Evolutionary conservation across 2,329 filamentous ascomycete species (phyloP).

Genomic region (Stagonosporopsis vannaccii): DNA sequence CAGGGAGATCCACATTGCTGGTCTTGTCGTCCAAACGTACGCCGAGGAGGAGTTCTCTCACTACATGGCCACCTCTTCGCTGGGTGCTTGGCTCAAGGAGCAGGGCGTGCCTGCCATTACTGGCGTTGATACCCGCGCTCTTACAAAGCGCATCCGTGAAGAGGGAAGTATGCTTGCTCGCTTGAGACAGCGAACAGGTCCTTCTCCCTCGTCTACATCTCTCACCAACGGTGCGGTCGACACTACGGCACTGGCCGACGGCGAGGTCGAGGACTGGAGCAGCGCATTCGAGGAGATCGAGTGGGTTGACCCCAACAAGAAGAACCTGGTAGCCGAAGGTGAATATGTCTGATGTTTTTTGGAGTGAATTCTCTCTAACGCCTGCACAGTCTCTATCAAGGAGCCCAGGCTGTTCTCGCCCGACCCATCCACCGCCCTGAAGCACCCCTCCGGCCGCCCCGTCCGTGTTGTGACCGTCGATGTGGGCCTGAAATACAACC

Average conservation of each 20-base stretch:
- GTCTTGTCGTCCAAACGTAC: slow-evolving; percentile 89
- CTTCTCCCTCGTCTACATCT: slow-evolving; percentile 28
- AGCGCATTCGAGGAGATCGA: slow-evolving; percentile 77
- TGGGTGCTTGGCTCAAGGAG: slow-evolving; percentile 96
- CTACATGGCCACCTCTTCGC: slow-evolving; percentile 86
- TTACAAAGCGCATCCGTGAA: slow-evolving; percentile 93
- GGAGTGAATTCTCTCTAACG: slow-evolving; percentile 29
- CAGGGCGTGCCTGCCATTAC: slow-evolving; percentile 93
- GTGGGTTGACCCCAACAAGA: slow-evolving; percentile 90
- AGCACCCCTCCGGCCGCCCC: slow-evolving; percentile 86
- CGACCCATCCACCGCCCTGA: slow-evolving; percentile 72
- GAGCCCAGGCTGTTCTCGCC: slow-evolving; percentile 86
- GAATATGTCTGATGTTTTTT: slow-evolving; percentile 51
- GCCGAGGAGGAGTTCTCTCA: slow-evolving; percentile 95
- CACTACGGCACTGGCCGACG: slow-evolving; percentile 44
- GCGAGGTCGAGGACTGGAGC: slow-evolving; percentile 52
- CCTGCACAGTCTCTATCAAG: slow-evolving; percentile 80
- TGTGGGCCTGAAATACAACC: slow-evolving; percentile 98
- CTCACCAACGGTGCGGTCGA: slow-evolving; percentile 51
- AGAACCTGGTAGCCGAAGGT: slow-evolving; percentile 95
- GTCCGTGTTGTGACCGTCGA: slow-evolving; percentile 92
- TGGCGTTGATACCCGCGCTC: slow-evolving; percentile 88
- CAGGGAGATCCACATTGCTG: slow-evolving; percentile 89
- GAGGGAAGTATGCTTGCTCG: slow-evolving; percentile 96
- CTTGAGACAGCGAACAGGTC: slow-evolving; percentile 75